Evolutionary conservation across 2,329 filamentous ascomycete species (phyloP), one percentile per base, ranked within the genome.

Genomic region (Pseudonectria buxi): DNA sequence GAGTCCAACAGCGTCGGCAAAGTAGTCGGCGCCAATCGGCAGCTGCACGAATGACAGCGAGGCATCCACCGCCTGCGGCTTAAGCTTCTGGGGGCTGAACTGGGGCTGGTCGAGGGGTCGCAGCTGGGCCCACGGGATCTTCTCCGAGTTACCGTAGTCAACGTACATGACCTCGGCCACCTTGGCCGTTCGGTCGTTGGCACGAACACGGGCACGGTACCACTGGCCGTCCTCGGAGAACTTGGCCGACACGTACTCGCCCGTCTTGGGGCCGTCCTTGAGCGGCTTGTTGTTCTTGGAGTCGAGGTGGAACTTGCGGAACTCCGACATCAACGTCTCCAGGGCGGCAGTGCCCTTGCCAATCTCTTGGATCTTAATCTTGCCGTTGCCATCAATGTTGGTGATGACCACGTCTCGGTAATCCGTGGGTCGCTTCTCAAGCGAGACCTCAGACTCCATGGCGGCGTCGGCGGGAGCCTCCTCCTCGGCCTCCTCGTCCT

Each of bases 371-470:
- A 98, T 69, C 72, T 95, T 96, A 44, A 98, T 69, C 56, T 77
- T 85, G 37, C 83, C 87, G 43, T 78, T 83, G 16, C 78, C 68
- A 50, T 95, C 89, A 51, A 96, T 80, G 63, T 95, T 84, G 33
- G 92, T 96, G 50, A 98, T 78, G 43, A 94, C 76, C 26, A 96
- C 83, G 56, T 96, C 89, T 41, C 89, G 86, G 71, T 96, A 98
- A 61, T 98, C 90, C 24, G 69, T 59, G 4, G 72, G 68, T 61
- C 82, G 87, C 67, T 84, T 83, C 49, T 80, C 72, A 30, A 74
- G 61, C 12, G 72, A 65, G 12, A 76, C 69, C 39, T 71, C 69
- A 2, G 61, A 57, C 14, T 69, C 68, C 13, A 72, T 69, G 9
- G 55, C 61, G 16, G 55, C 43, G 40, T 81, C 77, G 10, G 67